Conservation (phyloP, 2,329 filamentous ascomycete genomes). For the Xylariaceae sp. region DNA sequence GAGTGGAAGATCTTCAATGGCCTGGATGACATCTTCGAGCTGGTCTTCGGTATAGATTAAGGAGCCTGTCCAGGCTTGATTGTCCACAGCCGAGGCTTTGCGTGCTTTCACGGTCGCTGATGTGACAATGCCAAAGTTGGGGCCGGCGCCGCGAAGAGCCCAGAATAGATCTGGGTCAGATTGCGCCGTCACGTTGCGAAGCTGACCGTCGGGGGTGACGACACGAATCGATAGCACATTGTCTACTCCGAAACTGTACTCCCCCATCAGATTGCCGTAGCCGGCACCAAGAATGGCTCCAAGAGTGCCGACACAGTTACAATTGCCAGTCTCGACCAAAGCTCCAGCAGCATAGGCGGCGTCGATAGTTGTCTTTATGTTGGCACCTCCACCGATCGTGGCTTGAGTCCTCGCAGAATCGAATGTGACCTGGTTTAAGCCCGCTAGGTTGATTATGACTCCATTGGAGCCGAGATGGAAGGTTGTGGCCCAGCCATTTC, state of each 20-base stretch:
- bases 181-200: not conserved
- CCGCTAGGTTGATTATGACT: slow-evolving; percentile 10
- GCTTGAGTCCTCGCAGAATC: slow-evolving; percentile 7
- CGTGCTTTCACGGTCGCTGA: slow-evolving; percentile 10
- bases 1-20: slow-evolving; percentile 10
- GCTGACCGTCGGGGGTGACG: slow-evolving; percentile 9
- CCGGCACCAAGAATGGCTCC: slow-evolving; percentile 16
- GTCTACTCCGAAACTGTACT: slow-evolving; percentile 12
- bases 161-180: slow-evolving; percentile 14
- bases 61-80: slow-evolving; percentile 9
- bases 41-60: slow-evolving; percentile 9
- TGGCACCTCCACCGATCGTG: slow-evolving; percentile 11
- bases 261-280: slow-evolving; percentile 7
- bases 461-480: slow-evolving; percentile 7
- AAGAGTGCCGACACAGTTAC: slow-evolving; percentile 12
- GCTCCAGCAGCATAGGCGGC: slow-evolving; percentile 3
- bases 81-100: not conserved
- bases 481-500: slow-evolving; percentile 12
- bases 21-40: slow-evolving; percentile 9
- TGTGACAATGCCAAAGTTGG: slow-evolving; percentile 18
- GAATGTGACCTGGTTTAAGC: slow-evolving; percentile 10
- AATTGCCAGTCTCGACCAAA: slow-evolving; percentile 13
- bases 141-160: slow-evolving; percentile 14
- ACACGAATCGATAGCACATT: slow-evolving; percentile 11
- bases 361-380: slow-evolving; percentile 6